These are phyloP conservation scores for Gyrodon lividus DNA, from an alignment of 768 basidiomycete species.

Conservation along the genomic window DNA sequence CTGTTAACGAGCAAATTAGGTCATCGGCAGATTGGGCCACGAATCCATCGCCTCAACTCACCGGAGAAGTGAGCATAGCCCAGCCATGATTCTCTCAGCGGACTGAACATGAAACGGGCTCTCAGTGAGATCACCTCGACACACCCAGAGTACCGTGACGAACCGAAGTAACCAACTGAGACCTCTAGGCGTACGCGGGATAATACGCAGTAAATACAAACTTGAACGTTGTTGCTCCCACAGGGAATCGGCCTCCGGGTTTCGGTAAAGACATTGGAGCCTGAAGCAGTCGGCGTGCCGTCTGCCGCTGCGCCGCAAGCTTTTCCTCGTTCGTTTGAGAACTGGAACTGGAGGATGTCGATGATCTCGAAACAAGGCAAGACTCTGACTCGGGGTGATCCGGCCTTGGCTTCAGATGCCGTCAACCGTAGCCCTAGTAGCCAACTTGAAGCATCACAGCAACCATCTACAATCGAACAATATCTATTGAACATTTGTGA, in stretches of 20 bases:
- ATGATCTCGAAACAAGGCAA: too few species aligned
- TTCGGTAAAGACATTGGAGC: constrained; percentile 42
- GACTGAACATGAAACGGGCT: constrained; percentile 22
- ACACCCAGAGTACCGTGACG: constrained; percentile 13
- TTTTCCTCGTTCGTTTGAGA: not conserved
- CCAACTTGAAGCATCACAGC: too few species aligned
- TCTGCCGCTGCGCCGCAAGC: not conserved
- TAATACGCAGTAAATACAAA: constrained; percentile 64
- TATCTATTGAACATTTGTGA: too few species aligned
- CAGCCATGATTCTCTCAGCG: constrained; percentile 42
- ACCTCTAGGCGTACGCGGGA: constrained; percentile 49
- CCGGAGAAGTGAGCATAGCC: constrained; percentile 55
- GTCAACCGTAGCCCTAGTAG: too few species aligned
- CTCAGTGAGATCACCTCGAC: constrained; percentile 3
- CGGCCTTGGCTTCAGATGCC: too few species aligned
- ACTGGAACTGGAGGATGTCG: too few species aligned
- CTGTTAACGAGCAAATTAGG: constrained; percentile 6
- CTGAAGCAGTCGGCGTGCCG: constrained; percentile 6
- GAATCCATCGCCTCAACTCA: constrained; percentile 16
- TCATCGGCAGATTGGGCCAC: not conserved
- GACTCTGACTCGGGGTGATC: too few species aligned
- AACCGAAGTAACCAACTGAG: constrained; percentile 60
- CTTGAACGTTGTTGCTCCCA: constrained; percentile 59
- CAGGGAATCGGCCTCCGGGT: constrained; percentile 47
- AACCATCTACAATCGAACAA: too few species aligned